Conservation (phyloP, 805 yeast genomes). For the Zygoascus tannicola region DNA sequence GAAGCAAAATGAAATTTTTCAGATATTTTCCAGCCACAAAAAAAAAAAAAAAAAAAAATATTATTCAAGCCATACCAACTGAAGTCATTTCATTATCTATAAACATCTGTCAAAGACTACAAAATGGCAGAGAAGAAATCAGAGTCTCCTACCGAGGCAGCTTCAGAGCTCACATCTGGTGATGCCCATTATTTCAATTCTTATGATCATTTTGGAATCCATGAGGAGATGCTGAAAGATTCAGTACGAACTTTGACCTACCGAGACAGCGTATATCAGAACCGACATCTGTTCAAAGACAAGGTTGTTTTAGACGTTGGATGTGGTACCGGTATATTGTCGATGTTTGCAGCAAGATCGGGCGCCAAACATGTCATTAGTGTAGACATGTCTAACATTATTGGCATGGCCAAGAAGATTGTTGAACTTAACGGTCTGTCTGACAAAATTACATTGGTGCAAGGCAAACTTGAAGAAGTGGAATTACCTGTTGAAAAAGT, state of each 20-base stretch:
- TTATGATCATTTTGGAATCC: constrained; percentile 95
- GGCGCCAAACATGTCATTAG: constrained; percentile 98
- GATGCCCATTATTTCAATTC: constrained; percentile 95
- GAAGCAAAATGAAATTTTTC: neutral
- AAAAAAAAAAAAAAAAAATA: neutral
- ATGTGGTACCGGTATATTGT: constrained; percentile 95
- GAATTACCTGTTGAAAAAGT: constrained; percentile 74
- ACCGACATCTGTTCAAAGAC: constrained; percentile 80
- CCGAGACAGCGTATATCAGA: constrained; percentile 84
- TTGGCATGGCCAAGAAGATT: constrained; percentile 90
- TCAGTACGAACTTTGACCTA: constrained; percentile 85
- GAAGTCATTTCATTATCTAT: neutral
- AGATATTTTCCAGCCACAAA: neutral
- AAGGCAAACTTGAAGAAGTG: constrained; percentile 93
- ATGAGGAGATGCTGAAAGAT: constrained; percentile 98
- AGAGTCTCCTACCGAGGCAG: too few species aligned
- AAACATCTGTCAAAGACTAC: neutral
- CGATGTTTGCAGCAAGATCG: constrained; percentile 97
- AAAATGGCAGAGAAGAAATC: too few species aligned
- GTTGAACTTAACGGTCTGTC: constrained; percentile 73
- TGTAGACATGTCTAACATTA: constrained; percentile 94
- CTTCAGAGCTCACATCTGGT: constrained; percentile 30
- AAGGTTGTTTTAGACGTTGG: constrained; percentile 96
- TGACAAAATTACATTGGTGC: constrained; percentile 77
- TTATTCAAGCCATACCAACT: neutral